Percentiles rank a stretch among this genome's conserved stretches.
Conservation (phyloP, 2,329 filamentous ascomycete genomes). For the Sporothrix dimorphospora region DNA sequence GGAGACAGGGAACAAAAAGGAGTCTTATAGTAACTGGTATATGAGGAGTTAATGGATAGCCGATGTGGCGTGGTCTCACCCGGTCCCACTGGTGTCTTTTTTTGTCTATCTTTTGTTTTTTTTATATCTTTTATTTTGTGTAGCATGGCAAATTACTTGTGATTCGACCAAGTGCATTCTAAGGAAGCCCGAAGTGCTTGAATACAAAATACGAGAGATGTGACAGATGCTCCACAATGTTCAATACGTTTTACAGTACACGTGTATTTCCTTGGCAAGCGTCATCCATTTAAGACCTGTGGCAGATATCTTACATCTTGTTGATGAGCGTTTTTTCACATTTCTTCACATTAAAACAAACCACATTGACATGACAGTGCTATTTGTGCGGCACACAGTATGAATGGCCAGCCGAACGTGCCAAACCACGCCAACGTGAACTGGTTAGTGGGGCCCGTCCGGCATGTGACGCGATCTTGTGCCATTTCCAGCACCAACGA, state of each 20-base stretch:
- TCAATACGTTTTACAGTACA: too few relatives aligned
- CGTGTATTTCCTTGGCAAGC: too few relatives aligned
- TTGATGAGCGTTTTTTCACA: neutral
- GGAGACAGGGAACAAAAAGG: neutral
- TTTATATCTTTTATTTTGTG: neutral
- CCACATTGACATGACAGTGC: neutral
- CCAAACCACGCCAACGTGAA: neutral
- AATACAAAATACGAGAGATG: too few relatives aligned
- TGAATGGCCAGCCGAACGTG: neutral
- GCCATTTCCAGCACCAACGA: neutral
- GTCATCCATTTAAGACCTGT: too few relatives aligned
- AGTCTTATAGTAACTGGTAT: neutral
- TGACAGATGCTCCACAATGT: too few relatives aligned
- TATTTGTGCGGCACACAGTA: neutral
- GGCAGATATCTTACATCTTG: too few relatives aligned
- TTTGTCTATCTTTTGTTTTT: neutral
- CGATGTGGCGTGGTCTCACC: neutral
- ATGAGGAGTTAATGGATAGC: neutral
- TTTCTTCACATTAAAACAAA: too few relatives aligned
- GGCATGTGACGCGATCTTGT: slow-evolving; percentile 21
- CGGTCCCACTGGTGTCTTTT: too few relatives aligned
- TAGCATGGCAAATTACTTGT: neutral
- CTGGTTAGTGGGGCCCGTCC: neutral
- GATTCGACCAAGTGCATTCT: neutral
- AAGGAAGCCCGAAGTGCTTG: too few relatives aligned